Percentiles rank a stretch among this genome's conserved stretches.
phyloP scores from a whole-genome alignment of 2,329 filamentous ascomycete genomes.

The Colletotrichum destructivum region DNA sequence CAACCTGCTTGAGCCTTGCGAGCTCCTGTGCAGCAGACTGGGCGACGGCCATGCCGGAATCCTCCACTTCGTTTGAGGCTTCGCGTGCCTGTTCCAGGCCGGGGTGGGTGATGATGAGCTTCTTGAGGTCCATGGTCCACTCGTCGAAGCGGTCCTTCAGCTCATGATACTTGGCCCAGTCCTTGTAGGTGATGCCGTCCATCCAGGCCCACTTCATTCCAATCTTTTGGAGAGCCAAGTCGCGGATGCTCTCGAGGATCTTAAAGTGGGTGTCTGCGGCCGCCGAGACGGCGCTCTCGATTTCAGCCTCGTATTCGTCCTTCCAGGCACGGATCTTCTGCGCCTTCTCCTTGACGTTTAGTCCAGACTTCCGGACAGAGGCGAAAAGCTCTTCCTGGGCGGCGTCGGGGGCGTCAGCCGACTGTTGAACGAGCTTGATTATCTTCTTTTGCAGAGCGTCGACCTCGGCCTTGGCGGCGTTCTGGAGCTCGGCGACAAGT shows the following conservation, averaged over 20 bases:
- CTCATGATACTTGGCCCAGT: conserved; percentile 95
- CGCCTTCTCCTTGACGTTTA: conserved; percentile 82
- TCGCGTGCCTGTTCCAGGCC: conserved; percentile 78
- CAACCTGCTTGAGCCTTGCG: conserved; percentile 84
- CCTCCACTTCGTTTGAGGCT: conserved; percentile 79
- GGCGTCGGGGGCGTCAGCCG: conserved; percentile 60
- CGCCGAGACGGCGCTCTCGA: conserved; percentile 77
- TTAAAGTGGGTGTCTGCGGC: conserved; percentile 86
- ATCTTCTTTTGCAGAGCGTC: conserved; percentile 78
- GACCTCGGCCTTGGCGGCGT: conserved; percentile 76
- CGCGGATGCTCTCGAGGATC: conserved; percentile 86
- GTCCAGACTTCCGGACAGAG: conserved; percentile 76
- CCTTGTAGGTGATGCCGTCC: conserved; percentile 95
- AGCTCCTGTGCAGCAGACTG: conserved; percentile 86
- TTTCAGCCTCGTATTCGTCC: conserved; percentile 78
- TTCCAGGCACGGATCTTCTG: conserved; percentile 85
- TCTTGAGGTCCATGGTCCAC: conserved; percentile 87
- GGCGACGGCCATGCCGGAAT: conserved; percentile 84
- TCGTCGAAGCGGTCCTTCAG: conserved; percentile 86
- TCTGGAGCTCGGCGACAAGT: conserved; percentile 78
- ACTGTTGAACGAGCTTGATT: conserved; percentile 71
- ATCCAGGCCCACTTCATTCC: conserved; percentile 97
- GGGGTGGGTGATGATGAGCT: conserved; percentile 81
- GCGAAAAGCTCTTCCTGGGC: conserved; percentile 60
- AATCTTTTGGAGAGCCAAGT: conserved; percentile 89